phyloP scores from a whole-genome alignment of 148 eudicot species.

The Camellia granthamiana region DNA sequence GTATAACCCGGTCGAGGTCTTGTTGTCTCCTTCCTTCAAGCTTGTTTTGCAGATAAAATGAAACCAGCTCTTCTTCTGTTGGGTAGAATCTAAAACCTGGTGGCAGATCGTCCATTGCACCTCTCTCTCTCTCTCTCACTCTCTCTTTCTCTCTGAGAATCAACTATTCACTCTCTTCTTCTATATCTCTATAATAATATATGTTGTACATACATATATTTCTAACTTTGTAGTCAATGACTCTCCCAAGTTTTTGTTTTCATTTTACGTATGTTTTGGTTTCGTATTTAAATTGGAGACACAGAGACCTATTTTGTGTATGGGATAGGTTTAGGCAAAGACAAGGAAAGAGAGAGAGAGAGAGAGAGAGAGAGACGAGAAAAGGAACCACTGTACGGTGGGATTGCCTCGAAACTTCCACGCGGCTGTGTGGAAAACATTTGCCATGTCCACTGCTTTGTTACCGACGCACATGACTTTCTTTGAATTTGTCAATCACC shows the following conservation, averaged over 20 bases:
- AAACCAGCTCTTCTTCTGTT: conserved; percentile 57
- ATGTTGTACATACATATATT: not conserved
- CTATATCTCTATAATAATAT: no score
- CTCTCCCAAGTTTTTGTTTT: not conserved
- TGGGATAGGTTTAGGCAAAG: not conserved
- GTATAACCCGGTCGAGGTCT: conserved; percentile 40
- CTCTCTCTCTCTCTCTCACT: not conserved
- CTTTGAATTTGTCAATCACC: no score
- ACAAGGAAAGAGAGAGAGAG: not conserved
- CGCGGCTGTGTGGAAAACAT: not conserved
- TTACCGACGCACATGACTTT: no score
- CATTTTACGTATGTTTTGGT: not conserved
- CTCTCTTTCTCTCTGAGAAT: no score
- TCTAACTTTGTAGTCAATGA: not conserved
- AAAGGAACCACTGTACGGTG: not conserved
- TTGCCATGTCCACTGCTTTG: no score
- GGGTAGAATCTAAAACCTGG: conserved; percentile 60
- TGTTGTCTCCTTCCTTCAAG: conserved; percentile 29
- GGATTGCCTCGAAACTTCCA: conserved; percentile 7
- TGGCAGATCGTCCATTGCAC: conserved; percentile 2
- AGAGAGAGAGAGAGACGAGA: no score
- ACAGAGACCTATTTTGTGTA: not conserved
- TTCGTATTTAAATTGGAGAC: not conserved
- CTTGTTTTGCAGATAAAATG: conserved; percentile 41
- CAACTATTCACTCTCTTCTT: no score